These are phyloP conservation scores for Pseudocercospora macadamiae DNA, from an alignment of 2,329 filamentous ascomycete genomes.

Conservation along the genomic window DNA sequence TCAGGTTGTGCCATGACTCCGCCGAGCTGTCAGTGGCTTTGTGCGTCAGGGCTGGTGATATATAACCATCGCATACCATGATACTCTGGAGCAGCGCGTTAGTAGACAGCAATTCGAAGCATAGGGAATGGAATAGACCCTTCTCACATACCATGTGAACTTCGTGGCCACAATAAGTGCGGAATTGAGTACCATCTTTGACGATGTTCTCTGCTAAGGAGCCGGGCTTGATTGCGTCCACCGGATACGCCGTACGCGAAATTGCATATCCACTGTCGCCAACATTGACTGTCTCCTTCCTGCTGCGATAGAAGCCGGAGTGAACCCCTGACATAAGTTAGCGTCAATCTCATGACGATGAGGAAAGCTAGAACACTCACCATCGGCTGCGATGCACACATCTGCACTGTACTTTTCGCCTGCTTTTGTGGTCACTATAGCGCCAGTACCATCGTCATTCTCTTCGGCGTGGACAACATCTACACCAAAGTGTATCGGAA, in stretches of 20 bases:
- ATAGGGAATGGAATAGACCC: neutral
- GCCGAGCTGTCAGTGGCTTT: constrained; percentile 2
- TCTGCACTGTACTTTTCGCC: constrained; percentile 50
- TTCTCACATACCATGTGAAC: constrained; percentile 11
- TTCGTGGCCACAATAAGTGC: constrained; percentile 6
- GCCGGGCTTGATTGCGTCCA: neutral
- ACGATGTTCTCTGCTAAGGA: constrained; percentile 5
- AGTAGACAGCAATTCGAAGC: neutral
- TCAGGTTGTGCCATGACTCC: constrained; percentile 8
- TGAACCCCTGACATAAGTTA: constrained; percentile 1
- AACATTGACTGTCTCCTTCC: constrained; percentile 9
- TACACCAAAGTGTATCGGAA: constrained; percentile 1
- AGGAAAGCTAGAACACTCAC: constrained; percentile 30
- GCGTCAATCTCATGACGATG: neutral
- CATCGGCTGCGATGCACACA: constrained; percentile 35
- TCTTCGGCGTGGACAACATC: neutral
- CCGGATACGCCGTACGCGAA: neutral
- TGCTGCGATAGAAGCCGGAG: constrained; percentile 9
- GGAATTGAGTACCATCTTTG: constrained; percentile 9
- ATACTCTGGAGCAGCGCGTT: constrained; percentile 1
- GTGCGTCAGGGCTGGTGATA: constrained; percentile 5
- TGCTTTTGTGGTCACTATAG: neutral
- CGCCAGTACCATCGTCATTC: neutral
- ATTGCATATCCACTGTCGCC: constrained; percentile 41
- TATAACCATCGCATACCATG: constrained; percentile 7